Base-by-base conservation (phyloP, 257 asterid species). In the Rauvolfia tetraphylla region DNA sequence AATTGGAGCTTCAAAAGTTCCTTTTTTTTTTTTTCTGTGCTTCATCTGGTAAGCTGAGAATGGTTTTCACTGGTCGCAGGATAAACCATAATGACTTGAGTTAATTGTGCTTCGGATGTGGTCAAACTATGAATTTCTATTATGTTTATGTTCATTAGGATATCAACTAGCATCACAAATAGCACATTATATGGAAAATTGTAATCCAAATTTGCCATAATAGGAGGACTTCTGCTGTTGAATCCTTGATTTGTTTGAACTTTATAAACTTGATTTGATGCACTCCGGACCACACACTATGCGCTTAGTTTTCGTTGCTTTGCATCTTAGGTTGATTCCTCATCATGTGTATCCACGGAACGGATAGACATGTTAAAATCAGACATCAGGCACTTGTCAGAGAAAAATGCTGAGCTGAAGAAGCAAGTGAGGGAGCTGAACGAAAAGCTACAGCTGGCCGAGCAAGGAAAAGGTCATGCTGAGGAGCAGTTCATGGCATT, bases 361-460 rank as follows among this genome's bases (percentile, higher is more conserved):
- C 79, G 81, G 70, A 66, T 84, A 61, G 86, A 81, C 80, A 78
- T 76, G 81, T 81, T 90, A 75, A 92, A 88, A 74, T 80, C 90
- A 0, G 88, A 89, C 57, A 82, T 85, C 67, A 83, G 74, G 87
- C 80, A 74, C 71, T 68, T 92, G 68, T 78, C 87, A 0, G 89
- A 82, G 70, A 87, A 84, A 84, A 92, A 86, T 62, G 86, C 65
- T 9, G 93, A 81, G 76, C 79, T 90, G 82, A 87, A 86, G 84
- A 87, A 80, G 84, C 88, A 89, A 83, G 84, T 90, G 51, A 83
- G 79, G 79, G 90, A 87, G 81, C 87, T 92, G 75, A 87, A 90
- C 49, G 93, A 84, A 46, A 92, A 89, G 38, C 63, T 90, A 46
- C 81, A 81, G 76, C 39, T 86, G 74, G 95, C 92, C 9, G 89